Conservation (phyloP, 257 asterid genomes). For the Prunella vulgaris region DNA sequence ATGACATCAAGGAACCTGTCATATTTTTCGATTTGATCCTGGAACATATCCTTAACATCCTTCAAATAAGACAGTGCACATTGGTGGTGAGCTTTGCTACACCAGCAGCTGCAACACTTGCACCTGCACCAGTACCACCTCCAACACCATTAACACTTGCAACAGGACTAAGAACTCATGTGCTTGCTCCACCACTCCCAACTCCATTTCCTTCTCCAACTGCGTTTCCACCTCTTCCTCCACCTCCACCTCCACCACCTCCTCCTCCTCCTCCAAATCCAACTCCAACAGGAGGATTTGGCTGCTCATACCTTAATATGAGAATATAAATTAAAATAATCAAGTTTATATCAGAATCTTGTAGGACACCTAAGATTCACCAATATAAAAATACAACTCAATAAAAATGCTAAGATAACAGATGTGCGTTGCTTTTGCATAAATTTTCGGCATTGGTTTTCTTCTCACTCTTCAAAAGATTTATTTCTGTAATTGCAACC, state of each 20-base stretch:
- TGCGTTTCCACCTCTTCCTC: constrained; percentile 7
- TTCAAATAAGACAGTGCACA: constrained; percentile 53
- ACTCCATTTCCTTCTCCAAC: background rate
- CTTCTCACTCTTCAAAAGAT: background rate
- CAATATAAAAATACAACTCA: too few relatives aligned
- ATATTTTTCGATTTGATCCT: constrained; percentile 56
- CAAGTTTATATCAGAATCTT: constrained; percentile 12
- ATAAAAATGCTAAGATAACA: background rate
- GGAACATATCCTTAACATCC: constrained; percentile 60
- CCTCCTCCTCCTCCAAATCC: constrained; percentile 13
- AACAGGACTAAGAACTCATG: constrained; percentile 24
- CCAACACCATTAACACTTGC: constrained; percentile 27
- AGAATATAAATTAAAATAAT: background rate
- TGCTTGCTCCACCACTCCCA: too few relatives aligned
- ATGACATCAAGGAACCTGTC: too few relatives aligned
- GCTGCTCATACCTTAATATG: constrained; percentile 29
- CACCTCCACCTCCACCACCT: constrained; percentile 1
- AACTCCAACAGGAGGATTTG: constrained; percentile 23
- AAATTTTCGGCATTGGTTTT: background rate
- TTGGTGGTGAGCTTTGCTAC: constrained; percentile 52
- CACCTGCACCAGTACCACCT: constrained; percentile 28
- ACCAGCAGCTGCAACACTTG: constrained; percentile 33
- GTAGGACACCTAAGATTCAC: background rate
- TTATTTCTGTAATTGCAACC: background rate
- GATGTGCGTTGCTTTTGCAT: background rate